These are phyloP conservation scores for Botryotinia narcissicola DNA, from an alignment of 2,329 filamentous ascomycete genomes.

Conservation along the genomic window DNA sequence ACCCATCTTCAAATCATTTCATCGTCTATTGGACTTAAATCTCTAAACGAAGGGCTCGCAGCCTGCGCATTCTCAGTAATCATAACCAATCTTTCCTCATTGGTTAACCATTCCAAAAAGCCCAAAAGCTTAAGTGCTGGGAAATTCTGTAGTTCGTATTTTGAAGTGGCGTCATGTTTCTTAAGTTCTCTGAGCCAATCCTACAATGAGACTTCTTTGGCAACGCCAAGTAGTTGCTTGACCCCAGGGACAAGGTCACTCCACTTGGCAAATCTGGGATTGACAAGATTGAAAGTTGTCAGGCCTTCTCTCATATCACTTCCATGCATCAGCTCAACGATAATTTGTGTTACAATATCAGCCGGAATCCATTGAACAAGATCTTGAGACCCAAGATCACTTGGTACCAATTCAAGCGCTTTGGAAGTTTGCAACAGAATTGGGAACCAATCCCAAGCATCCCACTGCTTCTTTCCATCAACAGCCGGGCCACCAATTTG, in stretches of 20 bases:
- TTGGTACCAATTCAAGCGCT: not conserved
- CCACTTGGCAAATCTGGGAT: not conserved
- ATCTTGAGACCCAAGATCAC: conserved; percentile 37
- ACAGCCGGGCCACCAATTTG: conserved; percentile 46
- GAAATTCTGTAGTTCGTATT: conserved; percentile 46
- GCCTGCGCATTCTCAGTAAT: conserved; percentile 21
- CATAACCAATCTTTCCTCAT: conserved; percentile 18
- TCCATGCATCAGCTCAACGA: not conserved
- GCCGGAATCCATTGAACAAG: conserved; percentile 47
- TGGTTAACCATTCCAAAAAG: too few relatives aligned
- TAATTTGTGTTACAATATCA: not conserved
- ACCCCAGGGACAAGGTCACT: not conserved
- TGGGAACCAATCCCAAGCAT: conserved; percentile 50
- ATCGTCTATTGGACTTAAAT: conserved; percentile 32
- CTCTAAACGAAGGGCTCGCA: conserved; percentile 32
- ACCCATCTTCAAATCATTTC: conserved; percentile 41
- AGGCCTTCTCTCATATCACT: not conserved
- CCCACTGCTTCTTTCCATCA: conserved; percentile 49
- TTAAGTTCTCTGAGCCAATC: not conserved
- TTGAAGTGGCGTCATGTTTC: not conserved
- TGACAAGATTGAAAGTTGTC: not conserved
- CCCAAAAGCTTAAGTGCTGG: conserved; percentile 49
- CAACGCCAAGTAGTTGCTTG: not conserved
- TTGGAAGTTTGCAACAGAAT: not conserved
- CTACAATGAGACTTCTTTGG: not conserved